Percentiles rank a stretch among this genome's conserved stretches.
Evolutionary conservation across 23 red algal genomes (phyloP).

Genomic region (Gracilaria caudata): DNA sequence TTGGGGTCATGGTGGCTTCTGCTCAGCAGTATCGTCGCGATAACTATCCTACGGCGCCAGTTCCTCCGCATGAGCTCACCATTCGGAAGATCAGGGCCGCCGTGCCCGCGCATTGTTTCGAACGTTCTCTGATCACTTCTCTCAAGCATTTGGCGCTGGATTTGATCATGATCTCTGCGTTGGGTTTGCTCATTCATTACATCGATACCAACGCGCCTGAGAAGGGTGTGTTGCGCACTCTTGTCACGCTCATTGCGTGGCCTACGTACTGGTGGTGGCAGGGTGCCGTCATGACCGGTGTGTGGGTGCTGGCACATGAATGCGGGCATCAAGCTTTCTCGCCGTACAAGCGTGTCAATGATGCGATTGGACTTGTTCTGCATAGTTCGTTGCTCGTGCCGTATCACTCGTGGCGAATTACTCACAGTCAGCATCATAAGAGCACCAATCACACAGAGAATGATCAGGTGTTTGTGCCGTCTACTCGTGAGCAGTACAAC

Average conservation of each 20-base stretch:
- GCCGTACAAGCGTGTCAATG: constrained; percentile 68
- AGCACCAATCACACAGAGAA: constrained; percentile 83
- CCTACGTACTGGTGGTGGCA: constrained; percentile 79
- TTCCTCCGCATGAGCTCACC: constrained; percentile 63
- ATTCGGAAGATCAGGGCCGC: constrained; percentile 69
- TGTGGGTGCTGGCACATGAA: constrained; percentile 97
- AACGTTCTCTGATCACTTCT: constrained; percentile 70
- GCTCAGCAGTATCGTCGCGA: constrained; percentile 23
- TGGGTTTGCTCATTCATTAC: constrained; percentile 47
- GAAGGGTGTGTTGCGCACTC: constrained; percentile 5
- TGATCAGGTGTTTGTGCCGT: constrained; percentile 82
- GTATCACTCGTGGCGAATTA: constrained; percentile 89
- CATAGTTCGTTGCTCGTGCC: constrained; percentile 89
- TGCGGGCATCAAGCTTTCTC: constrained; percentile 95
- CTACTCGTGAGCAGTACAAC: constrained; percentile 55
- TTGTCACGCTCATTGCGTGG: constrained; percentile 58
- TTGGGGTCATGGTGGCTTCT: background rate
- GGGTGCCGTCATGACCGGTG: constrained; percentile 91
- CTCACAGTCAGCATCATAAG: constrained; percentile 89
- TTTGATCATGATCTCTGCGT: constrained; percentile 58
- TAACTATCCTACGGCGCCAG: constrained; percentile 28
- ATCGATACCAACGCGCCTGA: constrained; percentile 30
- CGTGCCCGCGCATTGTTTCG: constrained; percentile 84
- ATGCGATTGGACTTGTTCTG: constrained; percentile 83
- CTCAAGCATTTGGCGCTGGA: constrained; percentile 57